These are phyloP conservation scores for Cladosporium oxysporum DNA, from an alignment of 2,329 filamentous ascomycete genomes.

Conservation along the genomic window DNA sequence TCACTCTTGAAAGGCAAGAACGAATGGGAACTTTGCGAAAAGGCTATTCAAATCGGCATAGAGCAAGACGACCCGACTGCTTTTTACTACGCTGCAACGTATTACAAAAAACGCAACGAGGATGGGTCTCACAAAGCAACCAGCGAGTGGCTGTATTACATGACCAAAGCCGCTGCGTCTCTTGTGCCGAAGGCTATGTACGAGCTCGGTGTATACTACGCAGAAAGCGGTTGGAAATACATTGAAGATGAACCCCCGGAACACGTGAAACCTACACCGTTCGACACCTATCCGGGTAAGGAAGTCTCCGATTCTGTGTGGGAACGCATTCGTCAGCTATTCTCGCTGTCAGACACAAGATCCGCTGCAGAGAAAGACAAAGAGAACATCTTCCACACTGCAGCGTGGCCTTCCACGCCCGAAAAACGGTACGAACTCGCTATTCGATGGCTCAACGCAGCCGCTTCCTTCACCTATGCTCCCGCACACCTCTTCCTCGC, in stretches of 20 bases:
- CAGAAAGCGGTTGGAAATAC: constrained; percentile 34
- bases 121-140: constrained; percentile 31
- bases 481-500: constrained; percentile 33
- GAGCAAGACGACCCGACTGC: constrained; percentile 47
- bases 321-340: background rate
- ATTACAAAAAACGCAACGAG: constrained; percentile 26
- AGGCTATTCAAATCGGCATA: constrained; percentile 20
- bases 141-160: constrained; percentile 45
- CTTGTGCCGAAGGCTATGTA: constrained; percentile 42
- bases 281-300: constrained; percentile 32
- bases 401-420: constrained; percentile 32
- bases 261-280: constrained; percentile 37
- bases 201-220: constrained; percentile 44
- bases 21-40: constrained; percentile 9
- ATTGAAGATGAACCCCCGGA: constrained; percentile 38
- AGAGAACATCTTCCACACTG: constrained; percentile 31
- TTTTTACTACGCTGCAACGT: constrained; percentile 40
- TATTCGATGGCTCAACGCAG: constrained; percentile 31
- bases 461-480: constrained; percentile 28
- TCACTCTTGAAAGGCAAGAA: constrained; percentile 16
- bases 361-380: background rate
- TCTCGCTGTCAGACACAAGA: background rate
- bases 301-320: background rate
- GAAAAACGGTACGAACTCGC: constrained; percentile 30
- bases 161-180: constrained; percentile 48